Conservation (phyloP, 306 rosid genomes). For the Fragaria ananassa region DNA sequence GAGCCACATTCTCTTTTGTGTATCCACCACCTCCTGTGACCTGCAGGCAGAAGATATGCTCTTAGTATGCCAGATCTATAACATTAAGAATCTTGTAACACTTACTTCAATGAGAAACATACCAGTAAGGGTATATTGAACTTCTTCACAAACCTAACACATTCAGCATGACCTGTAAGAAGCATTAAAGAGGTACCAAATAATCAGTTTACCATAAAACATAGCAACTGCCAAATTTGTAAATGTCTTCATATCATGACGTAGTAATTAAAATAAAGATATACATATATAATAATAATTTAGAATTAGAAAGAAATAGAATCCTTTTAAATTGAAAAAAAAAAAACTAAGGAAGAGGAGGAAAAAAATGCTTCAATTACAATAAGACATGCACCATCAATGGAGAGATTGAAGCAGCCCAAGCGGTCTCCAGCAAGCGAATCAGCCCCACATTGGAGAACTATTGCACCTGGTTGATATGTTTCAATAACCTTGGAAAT, state of each 20-base stretch:
- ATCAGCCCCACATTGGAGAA: slow-evolving; percentile 99
- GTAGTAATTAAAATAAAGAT: not conserved
- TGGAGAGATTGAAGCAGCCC: slow-evolving; percentile 99
- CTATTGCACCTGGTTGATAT: slow-evolving; percentile 89
- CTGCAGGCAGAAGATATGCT: slow-evolving; percentile 39
- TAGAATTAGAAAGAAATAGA: not conserved
- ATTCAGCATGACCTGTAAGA: slow-evolving; percentile 85
- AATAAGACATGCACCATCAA: slow-evolving; percentile 81
- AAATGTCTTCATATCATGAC: slow-evolving; percentile 8
- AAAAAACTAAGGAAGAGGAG: not conserved
- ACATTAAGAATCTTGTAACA: slow-evolving; percentile 7
- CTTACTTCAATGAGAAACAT: slow-evolving; percentile 21
- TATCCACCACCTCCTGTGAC: slow-evolving; percentile 99
- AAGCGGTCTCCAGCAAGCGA: slow-evolving; percentile 98
- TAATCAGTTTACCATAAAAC: slow-evolving; percentile 16
- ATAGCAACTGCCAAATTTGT: not conserved
- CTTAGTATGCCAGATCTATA: slow-evolving; percentile 20
- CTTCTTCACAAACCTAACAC: slow-evolving; percentile 90
- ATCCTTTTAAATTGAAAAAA: not conserved
- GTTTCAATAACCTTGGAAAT: slow-evolving; percentile 96
- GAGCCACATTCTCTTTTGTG: slow-evolving; percentile 98
- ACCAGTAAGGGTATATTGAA: slow-evolving; percentile 95
- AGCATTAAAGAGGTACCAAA: slow-evolving; percentile 20
- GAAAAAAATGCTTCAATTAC: slow-evolving; percentile 35
- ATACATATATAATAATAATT: not conserved